phyloP scores from a whole-genome alignment of 2,329 filamentous ascomycete species.

The Hortaea werneckii region DNA sequence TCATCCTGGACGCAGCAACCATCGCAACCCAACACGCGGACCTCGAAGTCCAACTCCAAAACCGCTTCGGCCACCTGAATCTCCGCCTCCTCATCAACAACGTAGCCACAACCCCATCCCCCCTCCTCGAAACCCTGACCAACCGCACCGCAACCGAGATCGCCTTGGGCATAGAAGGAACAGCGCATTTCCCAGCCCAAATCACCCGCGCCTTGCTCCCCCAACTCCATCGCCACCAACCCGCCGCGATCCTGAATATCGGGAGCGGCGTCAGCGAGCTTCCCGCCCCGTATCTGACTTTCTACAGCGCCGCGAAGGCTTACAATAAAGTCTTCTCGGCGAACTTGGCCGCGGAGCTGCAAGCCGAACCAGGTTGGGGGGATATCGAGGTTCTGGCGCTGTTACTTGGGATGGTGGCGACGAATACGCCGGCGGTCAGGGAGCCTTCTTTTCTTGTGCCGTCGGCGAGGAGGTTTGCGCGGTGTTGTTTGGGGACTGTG shows the following conservation, averaged over 20 bases:
- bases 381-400: conserved; percentile 26
- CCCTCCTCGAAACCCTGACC: background rate
- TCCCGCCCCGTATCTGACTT: conserved; percentile 34
- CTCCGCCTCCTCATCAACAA: conserved; percentile 48
- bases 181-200: conserved; percentile 39
- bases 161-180: conserved; percentile 28
- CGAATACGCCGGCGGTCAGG: background rate
- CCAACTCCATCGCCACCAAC: conserved; percentile 27
- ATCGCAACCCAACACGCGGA: conserved; percentile 18
- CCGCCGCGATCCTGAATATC: conserved; percentile 40
- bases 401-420: conserved; percentile 4
- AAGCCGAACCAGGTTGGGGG: conserved; percentile 14
- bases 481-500: conserved; percentile 6
- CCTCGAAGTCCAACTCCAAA: conserved; percentile 15
- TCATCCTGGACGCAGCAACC: conserved; percentile 35
- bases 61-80: conserved; percentile 18
- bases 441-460: conserved; percentile 1
- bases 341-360: conserved; percentile 32
- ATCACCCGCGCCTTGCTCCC: conserved; percentile 38
- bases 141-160: background rate
- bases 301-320: conserved; percentile 38
- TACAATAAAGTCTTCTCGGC: conserved; percentile 32
- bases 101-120: conserved; percentile 29
- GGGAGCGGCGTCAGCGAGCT: conserved; percentile 33
- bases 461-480: conserved; percentile 5